These are phyloP conservation scores for Gastrolobium bilobum DNA, from an alignment of 306 rosid species.

Conservation along the genomic window DNA sequence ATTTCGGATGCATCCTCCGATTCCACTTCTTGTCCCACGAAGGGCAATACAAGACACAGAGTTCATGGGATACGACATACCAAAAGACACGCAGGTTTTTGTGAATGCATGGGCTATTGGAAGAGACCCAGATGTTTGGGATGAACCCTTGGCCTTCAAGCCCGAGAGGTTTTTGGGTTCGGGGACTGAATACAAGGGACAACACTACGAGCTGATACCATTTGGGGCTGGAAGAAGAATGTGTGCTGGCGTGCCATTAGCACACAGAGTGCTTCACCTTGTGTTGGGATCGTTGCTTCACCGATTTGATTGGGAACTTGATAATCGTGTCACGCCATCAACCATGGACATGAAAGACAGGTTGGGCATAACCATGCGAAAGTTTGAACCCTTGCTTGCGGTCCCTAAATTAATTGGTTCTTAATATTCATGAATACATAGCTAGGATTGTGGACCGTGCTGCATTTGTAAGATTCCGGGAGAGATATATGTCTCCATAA, in stretches of 20 bases:
- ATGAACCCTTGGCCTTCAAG: conserved; percentile 50
- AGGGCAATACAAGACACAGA: conserved; percentile 50
- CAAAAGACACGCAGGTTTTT: conserved; percentile 64
- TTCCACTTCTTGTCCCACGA: conserved; percentile 68
- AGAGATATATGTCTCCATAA: no score
- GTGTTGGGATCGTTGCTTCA: conserved; percentile 63
- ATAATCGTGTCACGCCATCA: conserved; percentile 38
- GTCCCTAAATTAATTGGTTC: conserved; percentile 47
- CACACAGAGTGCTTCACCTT: conserved; percentile 57
- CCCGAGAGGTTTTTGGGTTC: conserved; percentile 62
- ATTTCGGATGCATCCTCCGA: conserved; percentile 64
- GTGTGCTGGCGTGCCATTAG: conserved; percentile 67
- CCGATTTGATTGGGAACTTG: conserved; percentile 70
- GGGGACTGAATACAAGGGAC: conserved; percentile 55
- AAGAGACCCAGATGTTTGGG: conserved; percentile 68
- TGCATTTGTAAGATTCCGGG: no score
- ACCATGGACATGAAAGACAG: conserved; percentile 60
- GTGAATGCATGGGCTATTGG: conserved; percentile 75
- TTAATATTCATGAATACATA: not conserved
- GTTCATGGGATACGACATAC: conserved; percentile 59
- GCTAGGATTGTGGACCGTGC: no score
- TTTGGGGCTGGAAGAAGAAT: conserved; percentile 69
- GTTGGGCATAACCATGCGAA: conserved; percentile 58
- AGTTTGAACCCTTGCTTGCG: conserved; percentile 56
- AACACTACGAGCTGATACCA: conserved; percentile 58